phyloP scores from a whole-genome alignment of 106 monocot species.

The Iris macrosiphon region DNA sequence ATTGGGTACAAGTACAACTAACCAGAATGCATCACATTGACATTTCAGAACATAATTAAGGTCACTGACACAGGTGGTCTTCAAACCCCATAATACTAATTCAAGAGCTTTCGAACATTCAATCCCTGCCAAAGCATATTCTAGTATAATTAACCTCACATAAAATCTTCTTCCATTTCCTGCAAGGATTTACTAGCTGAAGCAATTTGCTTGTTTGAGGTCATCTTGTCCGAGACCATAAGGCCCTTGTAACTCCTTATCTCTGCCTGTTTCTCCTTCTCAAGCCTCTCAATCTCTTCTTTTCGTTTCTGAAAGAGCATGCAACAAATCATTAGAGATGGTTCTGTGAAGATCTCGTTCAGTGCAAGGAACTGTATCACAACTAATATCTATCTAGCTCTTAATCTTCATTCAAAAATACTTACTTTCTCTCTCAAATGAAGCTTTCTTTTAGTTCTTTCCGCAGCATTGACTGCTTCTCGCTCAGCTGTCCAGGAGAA shows the following conservation, averaged over 20 bases:
- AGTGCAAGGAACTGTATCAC: no score
- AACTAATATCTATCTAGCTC: no score
- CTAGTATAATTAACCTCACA: conserved; percentile 46
- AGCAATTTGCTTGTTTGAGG: conserved; percentile 92
- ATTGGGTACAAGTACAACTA: no score
- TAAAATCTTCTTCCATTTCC: conserved; percentile 87
- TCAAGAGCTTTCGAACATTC: no score
- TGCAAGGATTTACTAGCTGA: conserved; percentile 50
- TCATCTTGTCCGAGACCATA: conserved; percentile 94
- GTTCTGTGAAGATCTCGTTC: no score
- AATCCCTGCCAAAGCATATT: no score
- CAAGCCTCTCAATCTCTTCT: conserved; percentile 81
- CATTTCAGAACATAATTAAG: no score
- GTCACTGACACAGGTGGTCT: no score
- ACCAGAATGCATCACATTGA: no score
- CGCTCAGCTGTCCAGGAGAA: conserved; percentile 20
- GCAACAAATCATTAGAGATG: no score
- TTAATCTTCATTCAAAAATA: no score
- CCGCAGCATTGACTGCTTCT: conserved; percentile 22
- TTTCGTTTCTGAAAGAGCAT: conserved; percentile 81
- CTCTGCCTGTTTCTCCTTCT: conserved; percentile 79
- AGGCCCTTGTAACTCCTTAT: conserved; percentile 89
- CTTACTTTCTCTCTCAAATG: conserved; percentile 20
- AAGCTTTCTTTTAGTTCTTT: conserved; percentile 21
- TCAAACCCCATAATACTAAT: no score